Conservation (phyloP, 768 basidiomycete species). For the Coprinopsis cinerea region DNA sequence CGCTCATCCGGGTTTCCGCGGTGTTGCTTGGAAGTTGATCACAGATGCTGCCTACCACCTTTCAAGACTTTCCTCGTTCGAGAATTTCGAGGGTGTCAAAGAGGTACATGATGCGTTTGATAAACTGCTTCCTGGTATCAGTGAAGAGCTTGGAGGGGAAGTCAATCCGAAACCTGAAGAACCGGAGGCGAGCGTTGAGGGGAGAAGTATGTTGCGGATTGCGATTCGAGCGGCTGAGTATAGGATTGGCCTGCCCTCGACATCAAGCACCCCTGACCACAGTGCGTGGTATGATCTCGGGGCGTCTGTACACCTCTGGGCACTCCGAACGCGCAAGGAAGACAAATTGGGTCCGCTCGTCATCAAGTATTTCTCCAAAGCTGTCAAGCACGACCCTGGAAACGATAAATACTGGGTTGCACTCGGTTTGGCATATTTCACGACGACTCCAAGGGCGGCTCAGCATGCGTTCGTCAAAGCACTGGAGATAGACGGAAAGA, state of each 20-base stretch:
- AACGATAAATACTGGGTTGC: constrained; percentile 80
- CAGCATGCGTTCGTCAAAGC: constrained; percentile 93
- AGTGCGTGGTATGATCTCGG: constrained; percentile 77
- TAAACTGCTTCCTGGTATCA: constrained; percentile 36
- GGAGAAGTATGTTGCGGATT: neutral
- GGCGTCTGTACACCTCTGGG: constrained; percentile 67
- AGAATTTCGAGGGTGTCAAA: constrained; percentile 36
- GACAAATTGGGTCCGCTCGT: neutral
- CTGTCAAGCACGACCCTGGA: constrained; percentile 64
- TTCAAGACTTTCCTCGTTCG: constrained; percentile 45
- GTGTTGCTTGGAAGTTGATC: constrained; percentile 76
- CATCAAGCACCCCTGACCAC: constrained; percentile 1
- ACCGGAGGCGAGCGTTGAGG: neutral
- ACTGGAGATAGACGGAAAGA: constrained; percentile 82
- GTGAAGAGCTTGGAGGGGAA: constrained; percentile 17
- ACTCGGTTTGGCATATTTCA: constrained; percentile 68
- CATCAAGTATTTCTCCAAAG: constrained; percentile 54
- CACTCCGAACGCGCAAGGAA: constrained; percentile 20
- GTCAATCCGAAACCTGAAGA: neutral
- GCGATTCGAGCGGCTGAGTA: constrained; percentile 6
- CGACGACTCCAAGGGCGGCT: constrained; percentile 60
- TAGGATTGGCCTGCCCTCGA: constrained; percentile 2
- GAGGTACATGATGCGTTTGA: constrained; percentile 27
- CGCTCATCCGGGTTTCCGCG: constrained; percentile 55
- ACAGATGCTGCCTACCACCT: constrained; percentile 73